Evolutionary conservation across 768 basidiomycete species (phyloP), one percentile per base, ranked within the genome.

Genomic region (Kwoniella dendrophila): DNA sequence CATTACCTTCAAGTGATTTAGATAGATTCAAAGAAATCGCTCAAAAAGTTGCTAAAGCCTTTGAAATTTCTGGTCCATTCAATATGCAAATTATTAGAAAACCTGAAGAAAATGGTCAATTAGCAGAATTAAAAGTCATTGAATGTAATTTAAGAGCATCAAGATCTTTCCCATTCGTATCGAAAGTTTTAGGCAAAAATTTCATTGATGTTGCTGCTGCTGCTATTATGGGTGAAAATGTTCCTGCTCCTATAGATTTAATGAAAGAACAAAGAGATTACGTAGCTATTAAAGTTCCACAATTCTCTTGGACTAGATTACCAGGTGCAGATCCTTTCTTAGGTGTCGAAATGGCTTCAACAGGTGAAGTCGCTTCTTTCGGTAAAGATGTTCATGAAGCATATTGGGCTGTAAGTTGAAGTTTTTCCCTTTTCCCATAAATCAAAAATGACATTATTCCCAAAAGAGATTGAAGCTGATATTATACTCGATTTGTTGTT

Each of bases 31-130:
- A 97, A 83, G 85, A 84, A 52, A 97, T 98, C 63, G 92, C 95
- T 0, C 86, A 90, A 79, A 97, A 96, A 82, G 94, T 99, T 64
- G 95, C 92, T 33, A 83, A 84, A 38, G 96, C 93, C 10, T 96
- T 98, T 80, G 84, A 96, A 73, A 98, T 99, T 55, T 96, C 92
- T 27, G 96, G 96, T 34, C 96, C 96, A 6, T 99, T 87, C 87
- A 99, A 99, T 80, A 99, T 99, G 94, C 96, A 99, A 80, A 86
- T 99, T 79, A 98, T 99, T 82, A 86, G 90, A 77, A 91, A 92
- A 78, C 83, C 83, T 11, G 80, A 85, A 1, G 82, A 83, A 4
- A 83, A 83, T 24, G 76, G 78, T 16, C 83, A 86, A 62, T 83
- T 86, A 26, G 81, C 87, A 11, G 84, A 86, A 59, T 86, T 98